Percentiles rank a stretch among this genome's conserved stretches.
These are phyloP conservation scores for Cladosporium cucumerinum DNA, from an alignment of 2,329 filamentous ascomycete species.

Conservation along the genomic window DNA sequence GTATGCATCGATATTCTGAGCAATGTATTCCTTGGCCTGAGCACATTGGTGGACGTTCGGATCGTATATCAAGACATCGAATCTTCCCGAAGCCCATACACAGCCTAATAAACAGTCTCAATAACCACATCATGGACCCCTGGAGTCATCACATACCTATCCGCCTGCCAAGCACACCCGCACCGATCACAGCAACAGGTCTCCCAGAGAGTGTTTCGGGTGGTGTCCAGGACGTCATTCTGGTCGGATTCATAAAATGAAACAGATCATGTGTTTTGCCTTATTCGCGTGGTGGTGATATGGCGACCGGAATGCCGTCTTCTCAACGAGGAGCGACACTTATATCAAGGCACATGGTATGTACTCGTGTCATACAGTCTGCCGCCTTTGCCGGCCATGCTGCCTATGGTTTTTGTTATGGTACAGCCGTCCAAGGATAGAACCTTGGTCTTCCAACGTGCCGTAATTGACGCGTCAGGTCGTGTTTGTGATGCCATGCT, in stretches of 20 bases:
- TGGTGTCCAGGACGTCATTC: conserved; percentile 80
- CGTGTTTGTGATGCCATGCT: background rate
- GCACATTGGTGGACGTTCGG: conserved; percentile 38
- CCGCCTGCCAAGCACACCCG: conserved; percentile 44
- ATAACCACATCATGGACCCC: too few relatives aligned
- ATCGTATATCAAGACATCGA: conserved; percentile 44
- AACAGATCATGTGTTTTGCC: background rate
- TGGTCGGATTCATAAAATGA: background rate
- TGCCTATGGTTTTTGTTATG: background rate
- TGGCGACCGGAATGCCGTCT: background rate
- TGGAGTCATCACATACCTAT: conserved; percentile 24
- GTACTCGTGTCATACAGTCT: background rate
- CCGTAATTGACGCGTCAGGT: background rate
- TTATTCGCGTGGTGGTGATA: background rate
- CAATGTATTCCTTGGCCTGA: conserved; percentile 41
- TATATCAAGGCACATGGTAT: background rate
- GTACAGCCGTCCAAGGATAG: background rate
- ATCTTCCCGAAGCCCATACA: conserved; percentile 36
- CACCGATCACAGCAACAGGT: conserved; percentile 74
- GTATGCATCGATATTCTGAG: conserved; percentile 34
- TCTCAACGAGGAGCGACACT: background rate
- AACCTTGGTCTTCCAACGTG: background rate
- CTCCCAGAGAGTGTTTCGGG: conserved; percentile 86
- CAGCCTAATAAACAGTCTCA: background rate
- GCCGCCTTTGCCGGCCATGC: background rate